Base-by-base conservation (phyloP, 1,139 yeast species). In the Taphrina betulina region DNA sequence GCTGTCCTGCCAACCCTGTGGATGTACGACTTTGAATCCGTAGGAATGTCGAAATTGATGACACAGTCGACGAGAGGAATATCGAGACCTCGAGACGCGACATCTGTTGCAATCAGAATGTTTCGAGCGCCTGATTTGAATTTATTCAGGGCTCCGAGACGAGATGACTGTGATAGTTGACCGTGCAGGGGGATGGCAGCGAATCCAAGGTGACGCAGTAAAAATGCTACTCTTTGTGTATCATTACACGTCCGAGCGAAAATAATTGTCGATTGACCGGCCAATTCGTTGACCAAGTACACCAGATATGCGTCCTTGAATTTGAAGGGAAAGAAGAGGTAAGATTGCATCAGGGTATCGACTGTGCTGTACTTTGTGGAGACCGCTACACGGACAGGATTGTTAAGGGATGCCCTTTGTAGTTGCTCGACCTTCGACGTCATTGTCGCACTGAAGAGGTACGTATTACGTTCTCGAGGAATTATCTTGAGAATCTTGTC, bases 1-100 rank as follows among this genome's bases (percentile, higher is more conserved):
- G 98, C 98, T 24, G 98, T 92, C 75, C 98, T 83, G 31, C 98
- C 98, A 17, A 92, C 98, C 67, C 98, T 78, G 70, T 92, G 98
- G 63, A 94, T 90, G 65, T 94, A 92, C 1, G 96, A 95, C 67
- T 94, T 94, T n/a, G 97, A 89, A 67, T 94, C 97, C 8, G 95
- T 92, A 12, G 98, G 99, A 29, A 92, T 89, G 68, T 90, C 96
- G 68, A 88, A 92, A 70, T 92, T 92, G 60, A 92, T 78, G 48
- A 92, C 98, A 55, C 87, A 77, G 69, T 92, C 98, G 40, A 92
- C 98, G 23, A 85, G 77, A 4, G 98, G 98, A 61, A 92, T 92
- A 78, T 92, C 98, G 63, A 92, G 78, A 59, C 98, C 98, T 73
- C 98, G 81, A 1, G 98, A 96, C 8, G 97, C 98, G 42, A 92